phyloP scores from a whole-genome alignment of 768 basidiomycete species.

The Fomitopsis pulvina region DNA sequence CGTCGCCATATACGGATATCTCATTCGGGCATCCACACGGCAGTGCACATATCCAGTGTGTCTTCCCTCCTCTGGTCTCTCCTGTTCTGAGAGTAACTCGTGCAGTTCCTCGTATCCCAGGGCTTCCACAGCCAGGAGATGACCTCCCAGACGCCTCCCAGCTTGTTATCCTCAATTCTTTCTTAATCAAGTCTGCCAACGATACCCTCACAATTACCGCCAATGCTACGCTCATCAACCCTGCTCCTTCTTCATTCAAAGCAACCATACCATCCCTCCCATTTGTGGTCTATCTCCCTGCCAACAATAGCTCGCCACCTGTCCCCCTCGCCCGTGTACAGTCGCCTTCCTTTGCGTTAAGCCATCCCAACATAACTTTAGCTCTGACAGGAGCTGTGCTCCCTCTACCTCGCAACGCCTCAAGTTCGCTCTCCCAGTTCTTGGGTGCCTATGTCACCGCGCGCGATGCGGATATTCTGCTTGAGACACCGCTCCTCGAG shows the following conservation, averaged over 20 bases:
- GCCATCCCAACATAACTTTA: slow-evolving; percentile 63
- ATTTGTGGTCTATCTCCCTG: slow-evolving; percentile 51
- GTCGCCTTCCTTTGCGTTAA: slow-evolving; percentile 51
- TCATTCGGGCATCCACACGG: slow-evolving; percentile 39
- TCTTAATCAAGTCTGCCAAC: slow-evolving; percentile 35
- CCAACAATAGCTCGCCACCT: slow-evolving; percentile 10
- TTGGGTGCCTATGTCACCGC: slow-evolving; percentile 60
- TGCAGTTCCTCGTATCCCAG: slow-evolving; percentile 59
- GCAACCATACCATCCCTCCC: slow-evolving; percentile 53
- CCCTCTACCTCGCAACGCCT: slow-evolving; percentile 31
- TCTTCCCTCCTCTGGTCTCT: slow-evolving; percentile 6
- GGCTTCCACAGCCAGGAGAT: slow-evolving; percentile 53
- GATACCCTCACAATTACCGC: slow-evolving; percentile 32
- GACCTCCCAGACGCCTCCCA: slow-evolving; percentile 50
- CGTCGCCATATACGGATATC: slow-evolving; percentile 31
- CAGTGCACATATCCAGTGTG: slow-evolving; percentile 50
- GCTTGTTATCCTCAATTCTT: slow-evolving; percentile 54
- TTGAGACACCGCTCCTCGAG: slow-evolving; percentile 51
- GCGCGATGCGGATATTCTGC: slow-evolving; percentile 46
- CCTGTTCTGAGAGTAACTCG: slow-evolving; percentile 1
- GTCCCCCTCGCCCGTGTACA: slow-evolving; percentile 49
- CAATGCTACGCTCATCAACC: slow-evolving; percentile 51
- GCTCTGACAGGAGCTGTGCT: slow-evolving; percentile 49
- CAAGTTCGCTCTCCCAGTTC: slow-evolving; percentile 47
- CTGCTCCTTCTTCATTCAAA: slow-evolving; percentile 41